A percentile compares a stretch with the other conserved stretches of the same genome.
Evolutionary conservation across 768 basidiomycete genomes (phyloP).

Genomic region (Pholiota microspora): DNA sequence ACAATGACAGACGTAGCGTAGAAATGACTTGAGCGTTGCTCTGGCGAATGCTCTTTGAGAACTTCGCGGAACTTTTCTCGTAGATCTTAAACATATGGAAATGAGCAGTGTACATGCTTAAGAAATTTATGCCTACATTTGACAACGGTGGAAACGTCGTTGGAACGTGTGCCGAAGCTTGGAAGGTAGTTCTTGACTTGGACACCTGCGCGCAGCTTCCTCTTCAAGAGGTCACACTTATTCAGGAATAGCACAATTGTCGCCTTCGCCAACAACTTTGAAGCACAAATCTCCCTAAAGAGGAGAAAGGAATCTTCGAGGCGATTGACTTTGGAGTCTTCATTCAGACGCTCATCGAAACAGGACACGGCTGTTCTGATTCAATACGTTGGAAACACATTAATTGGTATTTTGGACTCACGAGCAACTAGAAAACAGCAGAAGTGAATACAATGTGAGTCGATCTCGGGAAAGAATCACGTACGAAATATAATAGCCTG

Average conservation of each 20-base stretch:
- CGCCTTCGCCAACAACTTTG: constrained; percentile 53
- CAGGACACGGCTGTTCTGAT: constrained; percentile 43
- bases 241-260: constrained; percentile 74
- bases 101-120: no score
- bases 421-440: no score
- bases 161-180: constrained; percentile 34
- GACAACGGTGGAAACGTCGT: constrained; percentile 50
- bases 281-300: constrained; percentile 62
- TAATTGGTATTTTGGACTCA: no score
- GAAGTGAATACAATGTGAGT: no score
- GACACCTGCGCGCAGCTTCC: constrained; percentile 45
- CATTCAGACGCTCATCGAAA: constrained; percentile 47
- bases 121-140: constrained; percentile 47
- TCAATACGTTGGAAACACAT: no score
- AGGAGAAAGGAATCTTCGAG: constrained; percentile 71
- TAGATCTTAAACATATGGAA: no score
- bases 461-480: constrained; percentile 33
- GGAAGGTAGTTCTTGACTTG: constrained; percentile 3
- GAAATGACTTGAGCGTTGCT: constrained; percentile 51
- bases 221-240: constrained; percentile 63
- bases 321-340: constrained; percentile 63
- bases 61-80: constrained; percentile 47
- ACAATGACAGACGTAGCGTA: constrained; percentile 63
- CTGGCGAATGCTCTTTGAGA: constrained; percentile 48
- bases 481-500: constrained; percentile 76